phyloP scores from a whole-genome alignment of 768 basidiomycete species.

The Lentinula edodes region DNA sequence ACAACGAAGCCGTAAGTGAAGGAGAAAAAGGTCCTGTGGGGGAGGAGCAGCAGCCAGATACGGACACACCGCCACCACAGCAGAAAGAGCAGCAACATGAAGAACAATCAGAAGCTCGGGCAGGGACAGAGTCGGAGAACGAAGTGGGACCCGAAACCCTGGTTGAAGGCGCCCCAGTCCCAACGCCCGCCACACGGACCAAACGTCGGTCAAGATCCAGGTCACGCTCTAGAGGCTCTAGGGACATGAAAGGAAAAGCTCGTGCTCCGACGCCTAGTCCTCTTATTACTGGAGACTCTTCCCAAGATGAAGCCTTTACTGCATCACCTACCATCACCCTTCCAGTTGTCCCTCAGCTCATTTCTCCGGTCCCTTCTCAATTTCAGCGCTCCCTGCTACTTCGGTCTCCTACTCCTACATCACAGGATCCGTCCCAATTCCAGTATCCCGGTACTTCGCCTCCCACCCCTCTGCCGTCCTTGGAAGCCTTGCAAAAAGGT shows the following conservation, averaged over 20 bases:
- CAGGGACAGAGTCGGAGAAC: conserved; percentile 18
- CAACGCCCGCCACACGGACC: conserved; percentile 39
- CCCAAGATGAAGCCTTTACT: conserved; percentile 55
- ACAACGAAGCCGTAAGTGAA: conserved; percentile 76
- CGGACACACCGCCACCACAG: conserved; percentile 13
- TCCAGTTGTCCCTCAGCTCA: conserved; percentile 31
- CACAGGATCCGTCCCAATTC: conserved; percentile 49
- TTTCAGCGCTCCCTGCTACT: conserved; percentile 39
- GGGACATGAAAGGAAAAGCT: conserved; percentile 63
- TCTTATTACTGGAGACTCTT: conserved; percentile 58
- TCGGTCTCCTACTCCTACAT: conserved; percentile 41
- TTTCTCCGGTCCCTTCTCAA: conserved; percentile 50
- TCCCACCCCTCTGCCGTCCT: conserved; percentile 65
- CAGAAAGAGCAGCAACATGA: conserved; percentile 14
- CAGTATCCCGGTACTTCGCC: conserved; percentile 60
- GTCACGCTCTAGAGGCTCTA: conserved; percentile 72
- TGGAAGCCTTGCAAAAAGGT: conserved; percentile 73
- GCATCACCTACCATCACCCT: conserved; percentile 28
- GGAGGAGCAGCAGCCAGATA: conserved; percentile 20
- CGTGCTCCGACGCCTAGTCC: conserved; percentile 38
- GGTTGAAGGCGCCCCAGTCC: conserved; percentile 30
- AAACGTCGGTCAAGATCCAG: conserved; percentile 75
- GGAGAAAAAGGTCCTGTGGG: conserved; percentile 55
- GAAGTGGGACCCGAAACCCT: conserved; percentile 23
- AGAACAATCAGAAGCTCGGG: conserved; percentile 23